A percentile compares a stretch with the other conserved stretches of the same genome.
Conservation (phyloP, 139 green algal species). For the Ettlia oleoabundans region DNA sequence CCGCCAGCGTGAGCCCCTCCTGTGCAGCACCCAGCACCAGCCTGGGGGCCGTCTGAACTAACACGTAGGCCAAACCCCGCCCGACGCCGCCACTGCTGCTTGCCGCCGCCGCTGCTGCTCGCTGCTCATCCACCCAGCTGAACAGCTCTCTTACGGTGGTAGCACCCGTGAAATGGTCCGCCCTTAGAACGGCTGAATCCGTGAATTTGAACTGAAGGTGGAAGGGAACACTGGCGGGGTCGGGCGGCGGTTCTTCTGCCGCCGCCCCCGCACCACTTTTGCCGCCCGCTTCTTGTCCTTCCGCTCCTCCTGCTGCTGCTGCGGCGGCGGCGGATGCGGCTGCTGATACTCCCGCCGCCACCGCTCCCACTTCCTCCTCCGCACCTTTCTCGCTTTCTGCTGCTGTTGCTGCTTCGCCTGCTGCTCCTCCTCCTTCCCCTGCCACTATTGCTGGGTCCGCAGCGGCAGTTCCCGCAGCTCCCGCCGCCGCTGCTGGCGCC, state of each 20-base stretch:
- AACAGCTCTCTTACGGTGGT: conserved; percentile 24
- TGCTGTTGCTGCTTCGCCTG: not conserved
- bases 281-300: too few relatives aligned
- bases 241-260: not conserved
- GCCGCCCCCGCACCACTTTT: too few relatives aligned
- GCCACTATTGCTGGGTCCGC: not conserved
- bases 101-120: not conserved
- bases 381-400: not conserved
- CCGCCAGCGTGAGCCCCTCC: not conserved
- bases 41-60: conserved; percentile 2
- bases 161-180: not conserved
- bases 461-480: not conserved
- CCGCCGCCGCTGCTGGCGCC: not conserved
- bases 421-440: not conserved
- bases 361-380: not conserved
- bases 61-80: conserved; percentile 13
- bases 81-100: not conserved
- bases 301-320: too few relatives aligned
- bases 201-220: conserved; percentile 19
- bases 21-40: conserved; percentile 12
- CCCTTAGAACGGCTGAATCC: not conserved
- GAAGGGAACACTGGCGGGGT: not conserved
- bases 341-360: not conserved
- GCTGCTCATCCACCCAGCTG: not conserved
- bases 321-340: too few relatives aligned